phyloP scores from a whole-genome alignment of 495 filamentous ascomycete species.

The Xylaria flabelliformis region DNA sequence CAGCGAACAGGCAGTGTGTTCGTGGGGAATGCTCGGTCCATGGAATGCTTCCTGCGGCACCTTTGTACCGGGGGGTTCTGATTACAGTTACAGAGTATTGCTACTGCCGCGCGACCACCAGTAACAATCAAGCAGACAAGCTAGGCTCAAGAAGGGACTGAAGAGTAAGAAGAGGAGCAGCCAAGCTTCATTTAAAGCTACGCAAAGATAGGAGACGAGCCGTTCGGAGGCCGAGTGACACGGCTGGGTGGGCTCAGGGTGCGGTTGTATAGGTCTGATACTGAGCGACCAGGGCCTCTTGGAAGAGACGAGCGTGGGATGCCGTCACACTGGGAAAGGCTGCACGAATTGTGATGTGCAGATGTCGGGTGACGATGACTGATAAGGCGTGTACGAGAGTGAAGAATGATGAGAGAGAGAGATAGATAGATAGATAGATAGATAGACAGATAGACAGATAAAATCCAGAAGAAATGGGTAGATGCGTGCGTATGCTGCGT shows the following conservation, averaged over 20 bases:
- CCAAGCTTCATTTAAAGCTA: conserved; percentile 21
- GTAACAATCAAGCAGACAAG: conserved; percentile 1
- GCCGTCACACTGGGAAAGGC: conserved; percentile 11
- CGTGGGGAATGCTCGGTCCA: conserved; percentile 39
- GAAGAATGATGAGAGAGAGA: neutral
- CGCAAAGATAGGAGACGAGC: conserved; percentile 12
- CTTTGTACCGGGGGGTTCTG: conserved; percentile 24
- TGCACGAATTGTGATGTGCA: conserved; percentile 25
- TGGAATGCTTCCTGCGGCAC: conserved; percentile 37
- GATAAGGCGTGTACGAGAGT: conserved; percentile 20
- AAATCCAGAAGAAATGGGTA: conserved; percentile 5
- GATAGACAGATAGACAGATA: too few relatives aligned
- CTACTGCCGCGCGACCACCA: conserved; percentile 20
- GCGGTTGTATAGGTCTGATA: conserved; percentile 18
- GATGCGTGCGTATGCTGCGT: neutral
- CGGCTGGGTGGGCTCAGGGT: conserved; percentile 10
- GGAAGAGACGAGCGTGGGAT: conserved; percentile 14
- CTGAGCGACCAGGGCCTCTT: conserved; percentile 22
- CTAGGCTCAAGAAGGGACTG: neutral
- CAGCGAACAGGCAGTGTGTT: conserved; percentile 33
- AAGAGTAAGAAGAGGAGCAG: conserved; percentile 9
- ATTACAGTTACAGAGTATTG: conserved; percentile 23
- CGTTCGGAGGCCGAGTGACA: conserved; percentile 8
- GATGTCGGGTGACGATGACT: conserved; percentile 14
- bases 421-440: too few relatives aligned